Conservation (phyloP, 2,329 filamentous ascomycete genomes). For the Parastagonospora avenae region DNA sequence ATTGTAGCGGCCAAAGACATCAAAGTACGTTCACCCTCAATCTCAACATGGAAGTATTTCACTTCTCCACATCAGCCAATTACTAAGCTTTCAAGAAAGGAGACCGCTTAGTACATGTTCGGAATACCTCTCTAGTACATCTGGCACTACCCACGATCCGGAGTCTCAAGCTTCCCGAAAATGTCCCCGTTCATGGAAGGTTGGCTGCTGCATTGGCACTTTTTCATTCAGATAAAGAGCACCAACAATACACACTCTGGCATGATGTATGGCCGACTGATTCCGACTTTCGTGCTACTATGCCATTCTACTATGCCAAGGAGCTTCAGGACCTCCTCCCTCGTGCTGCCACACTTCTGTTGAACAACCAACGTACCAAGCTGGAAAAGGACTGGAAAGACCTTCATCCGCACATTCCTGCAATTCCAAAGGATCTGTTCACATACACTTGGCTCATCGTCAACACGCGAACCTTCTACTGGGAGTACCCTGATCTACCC, state of each 20-base stretch:
- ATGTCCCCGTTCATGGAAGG: constrained; percentile 70
- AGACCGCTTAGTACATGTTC: constrained; percentile 69
- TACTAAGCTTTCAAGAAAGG: constrained; percentile 54
- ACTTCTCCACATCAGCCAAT: background rate
- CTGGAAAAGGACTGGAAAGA: constrained; percentile 57
- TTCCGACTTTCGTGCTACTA: constrained; percentile 62
- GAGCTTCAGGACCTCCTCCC: constrained; percentile 49
- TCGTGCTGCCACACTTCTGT: constrained; percentile 47
- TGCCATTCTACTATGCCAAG: constrained; percentile 62
- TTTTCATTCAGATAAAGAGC: constrained; percentile 40
- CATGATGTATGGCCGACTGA: constrained; percentile 68
- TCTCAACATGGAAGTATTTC: background rate
- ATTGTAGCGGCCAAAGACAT: constrained; percentile 72
- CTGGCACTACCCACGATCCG: constrained; percentile 61
- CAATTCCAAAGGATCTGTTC: constrained; percentile 51
- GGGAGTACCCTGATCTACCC: constrained; percentile 50
- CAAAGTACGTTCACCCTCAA: constrained; percentile 56
- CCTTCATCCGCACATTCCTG: constrained; percentile 52
- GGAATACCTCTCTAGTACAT: constrained; percentile 66
- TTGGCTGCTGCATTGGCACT: constrained; percentile 72
- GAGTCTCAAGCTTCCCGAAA: constrained; percentile 55
- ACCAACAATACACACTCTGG: constrained; percentile 62
- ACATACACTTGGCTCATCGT: constrained; percentile 65
- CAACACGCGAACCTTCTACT: constrained; percentile 66
- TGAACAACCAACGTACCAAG: constrained; percentile 62